Conservation (phyloP, 305 asterid genomes). For the Fraxinus latifolia region DNA sequence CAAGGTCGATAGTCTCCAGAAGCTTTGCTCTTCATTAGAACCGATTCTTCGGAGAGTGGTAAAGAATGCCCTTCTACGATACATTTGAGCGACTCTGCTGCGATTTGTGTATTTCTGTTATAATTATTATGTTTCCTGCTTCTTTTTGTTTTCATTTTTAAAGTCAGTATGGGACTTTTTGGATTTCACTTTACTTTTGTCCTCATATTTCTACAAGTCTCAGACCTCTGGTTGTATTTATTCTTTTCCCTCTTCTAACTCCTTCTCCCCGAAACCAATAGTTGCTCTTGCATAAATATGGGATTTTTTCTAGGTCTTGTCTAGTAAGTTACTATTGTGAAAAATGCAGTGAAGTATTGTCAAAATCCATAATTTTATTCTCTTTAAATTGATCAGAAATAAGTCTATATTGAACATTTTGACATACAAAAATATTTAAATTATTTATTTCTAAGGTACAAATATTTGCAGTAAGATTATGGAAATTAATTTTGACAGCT, state of each 20-base stretch:
- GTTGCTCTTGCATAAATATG: background rate
- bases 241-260: background rate
- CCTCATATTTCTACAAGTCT: background rate
- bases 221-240: background rate
- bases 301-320: background rate
- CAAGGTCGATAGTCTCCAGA: slow-evolving; percentile 90
- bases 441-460: background rate
- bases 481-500: background rate
- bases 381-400: background rate
- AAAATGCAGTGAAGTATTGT: background rate
- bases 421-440: background rate
- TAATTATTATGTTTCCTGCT: background rate
- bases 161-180: background rate
- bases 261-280: background rate
- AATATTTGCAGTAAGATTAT: background rate
- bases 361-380: background rate
- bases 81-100: background rate
- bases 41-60: slow-evolving; percentile 98
- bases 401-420: background rate
- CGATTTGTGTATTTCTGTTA: slow-evolving; percentile 3
- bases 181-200: background rate
- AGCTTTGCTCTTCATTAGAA: slow-evolving; percentile 90
- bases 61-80: slow-evolving; percentile 24
- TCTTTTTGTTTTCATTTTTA: background rate
- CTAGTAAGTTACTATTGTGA: background rate